Percentiles rank a stretch among this genome's conserved stretches.
Conservation (phyloP, 495 filamentous ascomycete genomes). For the Aspergillus biplanus region DNA sequence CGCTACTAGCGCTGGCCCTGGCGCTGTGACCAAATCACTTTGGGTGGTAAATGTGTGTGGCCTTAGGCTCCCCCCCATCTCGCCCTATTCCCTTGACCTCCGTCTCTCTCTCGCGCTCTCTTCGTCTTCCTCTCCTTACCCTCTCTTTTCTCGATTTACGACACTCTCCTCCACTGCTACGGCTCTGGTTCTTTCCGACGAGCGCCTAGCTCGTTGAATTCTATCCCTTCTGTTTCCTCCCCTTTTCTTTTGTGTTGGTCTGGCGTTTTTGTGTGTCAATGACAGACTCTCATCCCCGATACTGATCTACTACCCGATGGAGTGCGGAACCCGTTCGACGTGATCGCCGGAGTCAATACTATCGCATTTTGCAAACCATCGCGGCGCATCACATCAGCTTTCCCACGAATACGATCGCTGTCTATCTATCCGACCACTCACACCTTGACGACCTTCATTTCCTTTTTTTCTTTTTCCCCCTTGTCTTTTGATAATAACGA, state of each 20-base stretch:
- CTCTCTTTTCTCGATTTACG: conserved; percentile 13
- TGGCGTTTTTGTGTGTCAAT: conserved; percentile 33
- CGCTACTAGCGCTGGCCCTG: conserved; percentile 8
- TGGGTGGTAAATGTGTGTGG: conserved; percentile 1
- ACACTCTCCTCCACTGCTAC: conserved; percentile 22
- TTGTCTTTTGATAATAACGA: conserved; percentile 39
- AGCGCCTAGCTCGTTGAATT: conserved; percentile 28
- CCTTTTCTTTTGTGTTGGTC: conserved; percentile 36
- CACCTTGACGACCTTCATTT: conserved; percentile 33
- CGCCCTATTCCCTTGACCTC: conserved; percentile 20
- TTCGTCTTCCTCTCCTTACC: conserved; percentile 21
- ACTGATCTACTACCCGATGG: conserved; percentile 27
- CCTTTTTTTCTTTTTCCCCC: conserved; percentile 36
- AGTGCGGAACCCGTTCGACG: conserved; percentile 28
- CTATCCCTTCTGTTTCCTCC: conserved; percentile 31
- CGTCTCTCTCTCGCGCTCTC: conserved; percentile 13
- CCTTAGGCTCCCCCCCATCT: conserved; percentile 16
- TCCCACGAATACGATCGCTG: conserved; percentile 31
- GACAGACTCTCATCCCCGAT: conserved; percentile 20
- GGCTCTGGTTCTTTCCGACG: conserved; percentile 25
- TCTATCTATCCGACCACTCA: conserved; percentile 34
- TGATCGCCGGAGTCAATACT: conserved; percentile 23
- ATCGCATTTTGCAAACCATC: conserved; percentile 20
- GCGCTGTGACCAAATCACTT: conserved; percentile 4
- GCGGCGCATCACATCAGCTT: conserved; percentile 26